phyloP scores from a whole-genome alignment of 169 alveolate genomes.

The Plasmodium vivax region DNA sequence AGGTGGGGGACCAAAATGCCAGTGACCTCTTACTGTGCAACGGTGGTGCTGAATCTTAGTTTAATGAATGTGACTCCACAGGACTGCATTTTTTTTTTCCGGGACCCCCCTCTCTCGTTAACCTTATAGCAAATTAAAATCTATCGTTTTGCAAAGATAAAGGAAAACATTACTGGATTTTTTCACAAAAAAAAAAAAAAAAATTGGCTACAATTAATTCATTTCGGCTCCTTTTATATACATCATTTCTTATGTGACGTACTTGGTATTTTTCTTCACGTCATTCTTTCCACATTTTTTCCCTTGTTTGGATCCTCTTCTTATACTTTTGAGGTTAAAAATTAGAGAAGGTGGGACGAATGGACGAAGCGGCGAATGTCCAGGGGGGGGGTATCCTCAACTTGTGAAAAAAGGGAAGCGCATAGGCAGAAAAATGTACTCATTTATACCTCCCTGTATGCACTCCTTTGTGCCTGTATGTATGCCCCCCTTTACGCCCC shows the following conservation, averaged over 20 bases:
- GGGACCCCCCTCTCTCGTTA: not conserved
- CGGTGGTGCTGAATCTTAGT: not conserved
- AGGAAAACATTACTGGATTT: not conserved
- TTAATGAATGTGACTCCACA: not conserved
- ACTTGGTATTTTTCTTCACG: not conserved
- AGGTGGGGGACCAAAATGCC: not conserved
- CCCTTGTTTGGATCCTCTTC: not conserved
- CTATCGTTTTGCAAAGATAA: not conserved
- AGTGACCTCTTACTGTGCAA: not conserved
- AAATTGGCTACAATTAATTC: not conserved
- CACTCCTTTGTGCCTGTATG: too few species aligned
- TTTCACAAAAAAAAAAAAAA: not conserved
- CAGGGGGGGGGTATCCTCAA: not conserved
- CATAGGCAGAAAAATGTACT: not conserved
- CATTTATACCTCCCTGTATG: too few species aligned
- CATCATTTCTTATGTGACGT: not conserved
- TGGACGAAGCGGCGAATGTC: not conserved
- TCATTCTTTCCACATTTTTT: not conserved
- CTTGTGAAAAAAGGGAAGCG: not conserved
- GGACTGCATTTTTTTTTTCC: not conserved
- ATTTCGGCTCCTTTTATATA: not conserved
- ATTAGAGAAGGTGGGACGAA: not conserved
- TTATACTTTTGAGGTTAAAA: not conserved
- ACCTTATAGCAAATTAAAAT: not conserved
- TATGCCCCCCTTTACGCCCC: not conserved